These are phyloP conservation scores for Colletotrichum agaves DNA, from an alignment of 2,329 filamentous ascomycete genomes.

Conservation along the genomic window DNA sequence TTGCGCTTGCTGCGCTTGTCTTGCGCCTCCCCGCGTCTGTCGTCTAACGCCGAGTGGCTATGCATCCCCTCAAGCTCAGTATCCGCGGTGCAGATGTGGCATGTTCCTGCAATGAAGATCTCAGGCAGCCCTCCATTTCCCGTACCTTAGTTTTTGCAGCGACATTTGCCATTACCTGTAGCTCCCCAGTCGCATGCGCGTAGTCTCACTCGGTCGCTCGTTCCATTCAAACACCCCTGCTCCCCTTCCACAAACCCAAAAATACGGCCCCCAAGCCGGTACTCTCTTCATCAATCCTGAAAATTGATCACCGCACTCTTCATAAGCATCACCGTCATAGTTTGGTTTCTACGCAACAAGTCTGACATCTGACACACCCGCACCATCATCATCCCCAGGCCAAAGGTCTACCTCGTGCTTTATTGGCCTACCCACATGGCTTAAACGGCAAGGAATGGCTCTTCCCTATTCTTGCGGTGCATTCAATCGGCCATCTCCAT, in stretches of 20 bases:
- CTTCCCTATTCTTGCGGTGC: neutral
- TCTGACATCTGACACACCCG: neutral
- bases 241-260: no score
- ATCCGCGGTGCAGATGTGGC: neutral
- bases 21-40: constrained; percentile 29
- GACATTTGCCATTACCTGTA: no score
- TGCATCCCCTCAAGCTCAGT: neutral
- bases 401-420: no score
- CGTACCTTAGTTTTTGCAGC: neutral
- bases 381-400: neutral
- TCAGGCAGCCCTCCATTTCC: constrained; percentile 11
- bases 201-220: no score
- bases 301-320: no score
- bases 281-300: no score
- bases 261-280: no score
- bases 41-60: constrained; percentile 2
- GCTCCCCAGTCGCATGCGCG: no score
- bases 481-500: neutral
- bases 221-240: no score
- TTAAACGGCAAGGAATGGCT: neutral
- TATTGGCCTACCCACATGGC: no score
- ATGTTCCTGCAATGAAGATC: neutral
- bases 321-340: no score
- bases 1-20: constrained; percentile 5
- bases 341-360: neutral